Percentiles rank a stretch among this genome's conserved stretches.
Conservation (phyloP, 495 filamentous ascomycete species). For the Neohortaea acidophila region DNA sequence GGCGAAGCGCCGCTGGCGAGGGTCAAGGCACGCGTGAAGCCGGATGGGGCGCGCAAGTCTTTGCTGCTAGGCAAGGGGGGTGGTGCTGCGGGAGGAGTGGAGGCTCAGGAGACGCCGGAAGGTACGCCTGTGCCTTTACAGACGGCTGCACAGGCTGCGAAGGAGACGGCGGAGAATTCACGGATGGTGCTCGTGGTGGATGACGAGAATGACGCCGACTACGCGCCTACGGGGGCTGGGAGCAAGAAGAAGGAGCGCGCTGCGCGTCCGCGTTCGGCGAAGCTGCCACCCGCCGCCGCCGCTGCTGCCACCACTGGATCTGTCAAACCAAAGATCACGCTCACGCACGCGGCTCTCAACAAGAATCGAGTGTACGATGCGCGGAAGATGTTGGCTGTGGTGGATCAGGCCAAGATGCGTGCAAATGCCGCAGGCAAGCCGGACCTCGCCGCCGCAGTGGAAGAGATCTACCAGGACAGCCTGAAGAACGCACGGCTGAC, state of each 20-base stretch:
- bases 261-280: not conserved
- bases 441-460: slow-evolving; percentile 19
- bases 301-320: not conserved
- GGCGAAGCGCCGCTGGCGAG: slow-evolving; percentile 44
- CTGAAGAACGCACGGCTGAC: slow-evolving; percentile 11
- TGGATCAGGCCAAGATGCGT: slow-evolving; percentile 16
- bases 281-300: not conserved
- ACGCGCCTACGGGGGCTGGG: slow-evolving; percentile 19
- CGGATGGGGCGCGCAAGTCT: slow-evolving; percentile 17
- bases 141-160: not conserved
- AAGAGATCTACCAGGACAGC: slow-evolving; percentile 17
- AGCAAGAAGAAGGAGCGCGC: slow-evolving; percentile 12
- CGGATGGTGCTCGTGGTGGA: slow-evolving; percentile 12
- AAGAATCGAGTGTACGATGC: slow-evolving; percentile 4
- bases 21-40: slow-evolving; percentile 28
- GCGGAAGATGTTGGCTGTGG: slow-evolving; percentile 15
- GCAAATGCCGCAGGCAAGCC: slow-evolving; percentile 14
- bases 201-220: slow-evolving; percentile 27
- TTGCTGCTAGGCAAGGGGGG: slow-evolving; percentile 7
- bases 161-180: slow-evolving; percentile 1
- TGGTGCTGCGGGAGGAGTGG: slow-evolving; percentile 4
- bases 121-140: slow-evolving; percentile 13
- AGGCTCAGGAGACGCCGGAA: slow-evolving; percentile 18
- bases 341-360: not conserved
- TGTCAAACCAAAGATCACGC: not conserved